These are phyloP conservation scores for Microstroma glucosiphilum DNA, from an alignment of 1,284 basidiomycete genomes.

Conservation along the genomic window DNA sequence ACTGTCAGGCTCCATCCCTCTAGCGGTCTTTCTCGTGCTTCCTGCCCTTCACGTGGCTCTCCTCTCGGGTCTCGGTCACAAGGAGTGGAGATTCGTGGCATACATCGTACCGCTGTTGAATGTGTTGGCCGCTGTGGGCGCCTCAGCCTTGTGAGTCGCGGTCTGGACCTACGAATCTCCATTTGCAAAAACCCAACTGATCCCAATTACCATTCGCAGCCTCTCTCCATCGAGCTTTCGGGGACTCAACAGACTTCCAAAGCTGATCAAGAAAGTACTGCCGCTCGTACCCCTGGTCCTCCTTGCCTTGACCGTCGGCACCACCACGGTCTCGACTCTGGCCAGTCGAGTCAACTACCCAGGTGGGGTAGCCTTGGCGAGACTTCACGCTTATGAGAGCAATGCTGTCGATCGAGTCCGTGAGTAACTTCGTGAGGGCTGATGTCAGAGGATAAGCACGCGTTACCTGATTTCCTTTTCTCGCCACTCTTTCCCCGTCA, in stretches of 20 bases:
- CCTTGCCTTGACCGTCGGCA: constrained; percentile 17
- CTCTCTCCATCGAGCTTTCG: not conserved
- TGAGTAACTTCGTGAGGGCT: not conserved
- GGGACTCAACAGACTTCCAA: not conserved
- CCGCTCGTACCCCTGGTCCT: not conserved
- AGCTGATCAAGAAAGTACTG: not conserved
- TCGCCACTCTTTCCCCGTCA: no score
- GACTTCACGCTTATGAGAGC: constrained; percentile 57
- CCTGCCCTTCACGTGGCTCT: constrained; percentile 60
- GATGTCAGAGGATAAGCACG: no score
- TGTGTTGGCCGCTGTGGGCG: constrained; percentile 66
- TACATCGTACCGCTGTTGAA: constrained; percentile 81
- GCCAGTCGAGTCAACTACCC: constrained; percentile 78
- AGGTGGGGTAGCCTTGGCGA: constrained; percentile 68
- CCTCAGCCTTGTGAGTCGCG: constrained; percentile 60
- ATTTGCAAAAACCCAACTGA: not conserved
- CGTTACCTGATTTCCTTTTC: no score
- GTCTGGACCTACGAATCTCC: not conserved
- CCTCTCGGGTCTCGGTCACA: constrained; percentile 65
- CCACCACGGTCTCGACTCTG: constrained; percentile 52
- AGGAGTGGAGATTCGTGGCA: constrained; percentile 90
- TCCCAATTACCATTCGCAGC: not conserved
- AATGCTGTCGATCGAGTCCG: not conserved
- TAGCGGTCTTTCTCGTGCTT: constrained; percentile 13
- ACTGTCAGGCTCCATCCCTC: not conserved